Conservation (phyloP, 306 rosid species). For the Acacia confusa region DNA sequence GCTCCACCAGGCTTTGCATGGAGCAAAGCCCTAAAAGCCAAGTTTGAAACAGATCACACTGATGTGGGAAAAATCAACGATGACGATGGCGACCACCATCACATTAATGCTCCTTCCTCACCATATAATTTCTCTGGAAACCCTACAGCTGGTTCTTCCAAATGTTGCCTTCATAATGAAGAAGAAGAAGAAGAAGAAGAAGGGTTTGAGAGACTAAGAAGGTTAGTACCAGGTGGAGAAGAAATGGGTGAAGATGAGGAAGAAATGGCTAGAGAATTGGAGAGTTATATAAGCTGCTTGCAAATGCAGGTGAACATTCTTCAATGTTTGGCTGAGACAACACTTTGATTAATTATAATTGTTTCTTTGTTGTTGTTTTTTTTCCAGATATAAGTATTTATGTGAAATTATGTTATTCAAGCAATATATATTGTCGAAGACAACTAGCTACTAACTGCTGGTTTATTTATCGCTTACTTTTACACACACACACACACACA, state of each 20-base stretch:
- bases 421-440: background rate
- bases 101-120: background rate
- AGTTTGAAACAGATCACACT: constrained; percentile 40
- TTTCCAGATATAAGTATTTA: background rate
- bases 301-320: constrained; percentile 76
- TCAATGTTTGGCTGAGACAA: constrained; percentile 43
- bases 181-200: constrained; percentile 37
- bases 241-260: constrained; percentile 43
- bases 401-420: background rate
- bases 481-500: too few species aligned
- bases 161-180: background rate
- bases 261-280: constrained; percentile 55
- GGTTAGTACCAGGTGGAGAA: constrained; percentile 68
- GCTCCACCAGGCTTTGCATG: constrained; percentile 58
- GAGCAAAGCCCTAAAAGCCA: constrained; percentile 53
- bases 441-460: background rate
- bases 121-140: constrained; percentile 7
- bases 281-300: constrained; percentile 66
- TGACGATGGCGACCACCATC: background rate
- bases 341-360: background rate
- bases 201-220: constrained; percentile 43
- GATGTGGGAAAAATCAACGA: background rate
- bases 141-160: constrained; percentile 13
- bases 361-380: background rate
- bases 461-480: background rate